Base-by-base conservation (phyloP, 2,329 filamentous ascomycete species). In the Xylariaceae sp. region DNA sequence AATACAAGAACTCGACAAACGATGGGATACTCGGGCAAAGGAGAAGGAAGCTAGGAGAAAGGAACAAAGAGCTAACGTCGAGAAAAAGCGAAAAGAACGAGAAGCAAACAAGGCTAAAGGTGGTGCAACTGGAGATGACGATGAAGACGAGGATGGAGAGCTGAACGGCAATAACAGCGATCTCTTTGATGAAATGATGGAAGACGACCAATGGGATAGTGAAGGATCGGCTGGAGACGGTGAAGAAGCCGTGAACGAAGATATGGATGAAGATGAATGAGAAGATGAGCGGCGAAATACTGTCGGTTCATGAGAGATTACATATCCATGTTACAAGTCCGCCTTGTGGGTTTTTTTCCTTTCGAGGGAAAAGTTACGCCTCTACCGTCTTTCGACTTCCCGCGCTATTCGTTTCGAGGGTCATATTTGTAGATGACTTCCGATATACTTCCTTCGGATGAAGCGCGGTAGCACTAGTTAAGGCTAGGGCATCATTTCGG, bases 51-150 rank as follows among this genome's bases (percentile, higher is more conserved):
- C 83, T 52, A 79, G 94, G 60, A 87, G 84, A 73, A 86, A 86
- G 68, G 80, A 89, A 64, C 94, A 99, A 69, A 91, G 83, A 70
- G 91, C 88, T 61, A 97, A 97, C 63, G 83, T 99, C 1, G 91
- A 95, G 72, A 86, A 80, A 73, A 97, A 96, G 76, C 83, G 80
- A 71, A 83, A 86, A 67, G 79, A 56, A 67, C 77, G 74, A 30
- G 71, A 67, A 46, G 76, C 74, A 54, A 73, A 67, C 21, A 72
- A 73, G 19, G 67, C 69, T 26, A 71, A 74, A 59, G 69, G 67
- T 42, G 68, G 64, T 16, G 50, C 46, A 3, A 73, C 74, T 4
- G 67, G 57, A 32, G 55, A 63, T 22, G 67, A 66, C 1, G 72
- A 73, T 2, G 70, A 71, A 9, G 65, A 67, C 13, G 69, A 72